These are phyloP conservation scores for Trypanosomatidae sp. DNA, from an alignment of 208 protist genomes.

Conservation along the genomic window DNA sequence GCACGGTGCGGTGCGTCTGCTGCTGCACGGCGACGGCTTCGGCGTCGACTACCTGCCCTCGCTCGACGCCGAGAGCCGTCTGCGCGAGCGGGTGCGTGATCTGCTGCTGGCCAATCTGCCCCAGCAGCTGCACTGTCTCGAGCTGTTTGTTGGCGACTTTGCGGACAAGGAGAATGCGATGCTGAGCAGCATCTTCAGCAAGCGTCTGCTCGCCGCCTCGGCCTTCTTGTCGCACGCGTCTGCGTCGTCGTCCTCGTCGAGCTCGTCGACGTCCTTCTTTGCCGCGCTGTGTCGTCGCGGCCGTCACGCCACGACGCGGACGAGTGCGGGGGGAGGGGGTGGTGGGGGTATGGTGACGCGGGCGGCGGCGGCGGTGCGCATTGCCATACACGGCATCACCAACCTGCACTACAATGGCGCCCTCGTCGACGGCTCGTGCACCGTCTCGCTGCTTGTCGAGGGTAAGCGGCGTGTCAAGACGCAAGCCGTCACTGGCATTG, in stretches of 20 bases:
- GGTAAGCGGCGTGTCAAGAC: constrained; percentile 22
- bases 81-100: constrained; percentile 44
- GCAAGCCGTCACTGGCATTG: constrained; percentile 9
- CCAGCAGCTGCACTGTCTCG: constrained; percentile 54
- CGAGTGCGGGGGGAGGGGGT: no score
- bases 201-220: constrained; percentile 1
- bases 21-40: constrained; percentile 48
- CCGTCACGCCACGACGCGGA: no score
- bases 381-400: constrained; percentile 27
- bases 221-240: no score
- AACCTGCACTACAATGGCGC: constrained; percentile 31
- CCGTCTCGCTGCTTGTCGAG: constrained; percentile 37
- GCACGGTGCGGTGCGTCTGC: constrained; percentile 50
- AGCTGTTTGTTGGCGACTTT: constrained; percentile 69
- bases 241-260: no score
- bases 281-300: no score
- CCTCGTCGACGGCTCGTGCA: constrained; percentile 20
- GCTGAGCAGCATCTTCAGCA: constrained; percentile 14
- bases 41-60: constrained; percentile 57
- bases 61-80: constrained; percentile 47
- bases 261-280: no score
- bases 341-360: no score
- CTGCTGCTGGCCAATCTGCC: constrained; percentile 20
- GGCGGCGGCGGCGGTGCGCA: constrained; percentile 10
- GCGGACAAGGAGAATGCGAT: constrained; percentile 23